Evolutionary conservation across 2,329 filamentous ascomycete genomes (phyloP).

Genomic region (Byssoonygena ceratinophila): DNA sequence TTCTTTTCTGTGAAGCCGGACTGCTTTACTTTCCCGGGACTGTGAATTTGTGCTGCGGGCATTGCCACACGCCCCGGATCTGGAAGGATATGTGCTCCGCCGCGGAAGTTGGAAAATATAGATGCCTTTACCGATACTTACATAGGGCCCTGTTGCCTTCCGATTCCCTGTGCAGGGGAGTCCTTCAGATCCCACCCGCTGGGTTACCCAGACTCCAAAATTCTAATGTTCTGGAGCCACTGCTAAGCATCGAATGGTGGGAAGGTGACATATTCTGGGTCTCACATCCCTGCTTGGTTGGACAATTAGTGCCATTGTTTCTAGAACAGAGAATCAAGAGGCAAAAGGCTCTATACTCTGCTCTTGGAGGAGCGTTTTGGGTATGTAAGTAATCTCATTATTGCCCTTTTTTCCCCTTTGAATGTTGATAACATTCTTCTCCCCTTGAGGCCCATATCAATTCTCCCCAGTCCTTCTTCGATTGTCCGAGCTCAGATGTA

Average conservation of each 20-base stretch:
- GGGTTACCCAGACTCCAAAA: conserved; percentile 7
- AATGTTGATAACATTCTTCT: too few species aligned
- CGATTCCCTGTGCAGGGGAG: not conserved
- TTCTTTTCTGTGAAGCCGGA: not conserved
- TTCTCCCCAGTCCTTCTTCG: not conserved
- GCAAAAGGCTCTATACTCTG: not conserved
- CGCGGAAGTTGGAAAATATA: not conserved
- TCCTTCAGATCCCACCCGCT: not conserved
- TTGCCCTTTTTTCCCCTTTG: too few species aligned
- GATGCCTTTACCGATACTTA: not conserved
- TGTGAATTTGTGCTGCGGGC: not conserved
- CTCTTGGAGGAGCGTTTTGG: not conserved
- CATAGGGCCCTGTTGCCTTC: not conserved
- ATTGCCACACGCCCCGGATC: not conserved
- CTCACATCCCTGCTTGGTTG: not conserved
- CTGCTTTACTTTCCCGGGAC: not conserved
- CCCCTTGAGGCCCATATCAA: not conserved
- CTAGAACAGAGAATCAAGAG: not conserved
- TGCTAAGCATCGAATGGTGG: not conserved
- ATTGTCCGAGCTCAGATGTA: conserved; percentile 3
- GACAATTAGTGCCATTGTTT: conserved; percentile 2
- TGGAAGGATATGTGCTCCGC: not conserved
- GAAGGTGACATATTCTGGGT: not conserved
- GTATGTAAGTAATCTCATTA: not conserved
- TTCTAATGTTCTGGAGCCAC: not conserved